phyloP scores from a whole-genome alignment of 164 flowering plant genomes.

The Stephania yunnanensis region DNA sequence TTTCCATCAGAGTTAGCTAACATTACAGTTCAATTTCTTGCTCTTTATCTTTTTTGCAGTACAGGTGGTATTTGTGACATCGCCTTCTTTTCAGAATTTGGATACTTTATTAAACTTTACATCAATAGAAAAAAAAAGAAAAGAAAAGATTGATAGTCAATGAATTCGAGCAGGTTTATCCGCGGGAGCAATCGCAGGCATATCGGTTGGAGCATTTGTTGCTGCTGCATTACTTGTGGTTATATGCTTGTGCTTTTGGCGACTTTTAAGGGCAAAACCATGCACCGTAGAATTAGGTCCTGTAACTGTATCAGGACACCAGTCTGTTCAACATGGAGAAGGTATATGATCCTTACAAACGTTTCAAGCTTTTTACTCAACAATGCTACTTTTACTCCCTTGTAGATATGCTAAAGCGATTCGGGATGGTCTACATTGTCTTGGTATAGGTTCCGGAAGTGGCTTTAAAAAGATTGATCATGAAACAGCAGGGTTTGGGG shows the following conservation, averaged over 20 bases:
- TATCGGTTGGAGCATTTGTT: conserved; percentile 40
- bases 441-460: conserved; percentile 22
- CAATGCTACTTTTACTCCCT: neutral
- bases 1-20: neutral
- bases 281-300: conserved; percentile 8
- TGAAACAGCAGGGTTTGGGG: conserved; percentile 26
- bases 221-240: conserved; percentile 30
- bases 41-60: conserved; percentile 37
- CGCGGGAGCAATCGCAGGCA: conserved; percentile 59
- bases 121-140: no score
- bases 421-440: neutral
- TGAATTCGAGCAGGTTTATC: conserved; percentile 47
- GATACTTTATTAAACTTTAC: neutral
- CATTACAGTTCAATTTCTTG: conserved; percentile 3
- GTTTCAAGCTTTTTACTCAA: neutral
- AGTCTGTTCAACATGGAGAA: conserved; percentile 20
- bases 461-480: conserved; percentile 19
- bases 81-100: conserved; percentile 2
- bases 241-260: conserved; percentile 27
- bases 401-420: neutral
- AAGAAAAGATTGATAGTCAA: neutral
- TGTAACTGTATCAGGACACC: conserved; percentile 23
- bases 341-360: conserved; percentile 15
- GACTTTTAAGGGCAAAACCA: conserved; percentile 32
- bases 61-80: conserved; percentile 31